Percentiles rank a stretch among this genome's conserved stretches.
Evolutionary conservation across 345 rosid species (phyloP).

Genomic region (Ricinus communis): DNA sequence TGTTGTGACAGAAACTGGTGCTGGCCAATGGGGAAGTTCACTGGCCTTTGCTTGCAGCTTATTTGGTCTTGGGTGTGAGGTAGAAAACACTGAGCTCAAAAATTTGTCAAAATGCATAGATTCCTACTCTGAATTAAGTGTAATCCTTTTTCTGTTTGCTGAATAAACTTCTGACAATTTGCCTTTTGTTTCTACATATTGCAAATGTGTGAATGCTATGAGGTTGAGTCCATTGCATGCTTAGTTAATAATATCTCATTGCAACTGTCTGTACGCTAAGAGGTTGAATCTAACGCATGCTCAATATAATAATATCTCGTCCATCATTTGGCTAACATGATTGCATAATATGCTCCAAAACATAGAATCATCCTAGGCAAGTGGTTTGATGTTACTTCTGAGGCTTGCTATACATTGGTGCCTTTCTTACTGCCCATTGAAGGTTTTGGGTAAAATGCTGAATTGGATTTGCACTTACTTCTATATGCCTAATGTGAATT

Average conservation of each 20-base stretch:
- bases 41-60: slow-evolving; percentile 90
- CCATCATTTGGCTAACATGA: background rate
- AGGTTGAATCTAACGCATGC: background rate
- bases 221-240: background rate
- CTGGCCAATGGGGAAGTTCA: slow-evolving; percentile 98
- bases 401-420: background rate
- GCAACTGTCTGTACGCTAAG: background rate
- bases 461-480: background rate
- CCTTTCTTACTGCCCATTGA: background rate
- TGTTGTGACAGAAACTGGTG: slow-evolving; percentile 90
- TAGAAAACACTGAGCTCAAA: slow-evolving; percentile 23
- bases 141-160: background rate
- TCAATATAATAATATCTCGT: background rate
- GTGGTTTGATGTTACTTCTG: too few species aligned
- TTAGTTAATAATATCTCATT: background rate
- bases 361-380: background rate
- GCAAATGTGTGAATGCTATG: background rate
- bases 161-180: background rate
- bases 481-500: background rate
- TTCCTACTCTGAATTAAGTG: background rate
- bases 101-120: background rate
- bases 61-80: slow-evolving; percentile 74
- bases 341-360: background rate
- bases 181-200: background rate
- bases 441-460: background rate